Evolutionary conservation across 2,329 filamentous ascomycete genomes (phyloP).

Genomic region (Sarocladium kiliense): DNA sequence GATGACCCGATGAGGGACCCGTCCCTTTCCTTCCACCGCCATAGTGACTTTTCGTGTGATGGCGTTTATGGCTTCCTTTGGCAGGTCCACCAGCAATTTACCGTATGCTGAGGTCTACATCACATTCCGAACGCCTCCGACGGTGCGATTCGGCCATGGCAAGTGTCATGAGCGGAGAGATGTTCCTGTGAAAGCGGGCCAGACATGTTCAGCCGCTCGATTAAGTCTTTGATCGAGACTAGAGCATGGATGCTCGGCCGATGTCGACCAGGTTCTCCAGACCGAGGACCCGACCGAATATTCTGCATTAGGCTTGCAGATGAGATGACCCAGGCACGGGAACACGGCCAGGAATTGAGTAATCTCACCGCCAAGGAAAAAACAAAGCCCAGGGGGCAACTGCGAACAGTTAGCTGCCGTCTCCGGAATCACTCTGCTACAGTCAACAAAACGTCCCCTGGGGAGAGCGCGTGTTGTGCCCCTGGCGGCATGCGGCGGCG

Average conservation of each 20-base stretch:
- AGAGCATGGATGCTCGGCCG: neutral
- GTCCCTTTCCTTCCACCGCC: neutral
- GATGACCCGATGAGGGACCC: neutral
- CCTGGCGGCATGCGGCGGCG: neutral
- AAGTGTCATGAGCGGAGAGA: neutral
- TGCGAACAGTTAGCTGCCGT: neutral
- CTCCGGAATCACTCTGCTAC: neutral
- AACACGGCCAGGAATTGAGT: neutral
- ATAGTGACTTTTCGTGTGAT: neutral
- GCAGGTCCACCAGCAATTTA: neutral
- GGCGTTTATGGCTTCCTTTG: neutral
- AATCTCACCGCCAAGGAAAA: neutral
- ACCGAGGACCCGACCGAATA: neutral
- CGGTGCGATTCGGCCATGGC: neutral
- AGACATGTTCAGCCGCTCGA: neutral
- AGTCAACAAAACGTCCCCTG: neutral
- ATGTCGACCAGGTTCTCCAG: neutral
- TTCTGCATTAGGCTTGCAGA: neutral
- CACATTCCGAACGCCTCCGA: neutral
- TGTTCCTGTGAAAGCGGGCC: neutral
- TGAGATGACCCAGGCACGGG: neutral
- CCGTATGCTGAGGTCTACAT: neutral
- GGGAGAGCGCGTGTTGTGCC: neutral
- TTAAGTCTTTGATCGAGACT: neutral
- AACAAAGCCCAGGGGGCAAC: neutral